These are phyloP conservation scores for Populus euphratica DNA, from an alignment of 345 rosid genomes.

Conservation along the genomic window DNA sequence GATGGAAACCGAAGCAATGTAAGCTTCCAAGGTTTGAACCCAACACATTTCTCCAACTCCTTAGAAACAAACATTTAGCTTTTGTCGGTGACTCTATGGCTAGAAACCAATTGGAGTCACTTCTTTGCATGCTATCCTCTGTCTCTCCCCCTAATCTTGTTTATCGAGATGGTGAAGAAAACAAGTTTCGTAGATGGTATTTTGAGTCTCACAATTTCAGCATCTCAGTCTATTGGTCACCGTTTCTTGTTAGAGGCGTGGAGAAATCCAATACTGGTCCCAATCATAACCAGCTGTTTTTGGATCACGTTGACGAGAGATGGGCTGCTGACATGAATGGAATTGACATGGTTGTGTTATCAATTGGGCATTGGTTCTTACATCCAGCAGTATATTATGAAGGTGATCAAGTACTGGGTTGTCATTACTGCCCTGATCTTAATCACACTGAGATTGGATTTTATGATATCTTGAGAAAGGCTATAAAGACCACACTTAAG, in stretches of 20 bases:
- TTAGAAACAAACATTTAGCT: slow-evolving; percentile 64
- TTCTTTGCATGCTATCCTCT: slow-evolving; percentile 69
- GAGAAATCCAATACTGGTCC: slow-evolving; percentile 67
- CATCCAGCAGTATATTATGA: slow-evolving; percentile 84
- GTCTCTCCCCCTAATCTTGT: slow-evolving; percentile 55
- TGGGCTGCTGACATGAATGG: slow-evolving; percentile 66
- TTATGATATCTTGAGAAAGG: slow-evolving; percentile 68
- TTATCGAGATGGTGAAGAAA: slow-evolving; percentile 63
- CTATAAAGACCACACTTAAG: slow-evolving; percentile 57
- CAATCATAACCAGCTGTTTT: slow-evolving; percentile 57
- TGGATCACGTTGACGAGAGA: slow-evolving; percentile 69
- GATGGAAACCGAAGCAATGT: slow-evolving; percentile 79
- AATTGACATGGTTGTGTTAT: slow-evolving; percentile 57
- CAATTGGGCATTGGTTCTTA: slow-evolving; percentile 91
- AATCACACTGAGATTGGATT: slow-evolving; percentile 79
- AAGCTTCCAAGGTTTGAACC: slow-evolving; percentile 82
- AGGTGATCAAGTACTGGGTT: slow-evolving; percentile 62
- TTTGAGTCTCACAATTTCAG: slow-evolving; percentile 52
- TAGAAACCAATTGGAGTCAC: slow-evolving; percentile 91
- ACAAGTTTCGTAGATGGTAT: slow-evolving; percentile 75
- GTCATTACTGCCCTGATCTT: slow-evolving; percentile 72
- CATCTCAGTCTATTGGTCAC: slow-evolving; percentile 88
- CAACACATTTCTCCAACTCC: slow-evolving; percentile 50
- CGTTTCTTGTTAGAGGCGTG: slow-evolving; percentile 76
- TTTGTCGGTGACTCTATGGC: slow-evolving; percentile 98